A percentile compares a stretch with the other conserved stretches of the same genome.
Evolutionary conservation across 2,329 filamentous ascomycete species (phyloP).

Genomic region (Fusarium nygamai): DNA sequence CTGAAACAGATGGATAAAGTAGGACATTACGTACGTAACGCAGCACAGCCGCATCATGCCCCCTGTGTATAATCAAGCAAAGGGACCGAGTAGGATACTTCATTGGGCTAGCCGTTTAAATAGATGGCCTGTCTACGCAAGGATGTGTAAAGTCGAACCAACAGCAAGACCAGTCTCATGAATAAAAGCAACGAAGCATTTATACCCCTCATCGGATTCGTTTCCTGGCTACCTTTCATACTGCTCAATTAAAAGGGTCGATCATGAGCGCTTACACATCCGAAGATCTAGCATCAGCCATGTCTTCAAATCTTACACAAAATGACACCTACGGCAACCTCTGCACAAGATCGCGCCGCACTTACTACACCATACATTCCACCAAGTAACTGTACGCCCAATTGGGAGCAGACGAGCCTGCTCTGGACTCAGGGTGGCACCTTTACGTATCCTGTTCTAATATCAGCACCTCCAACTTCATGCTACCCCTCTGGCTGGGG

Average conservation of each 20-base stretch:
- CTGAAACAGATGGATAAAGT: too few species aligned
- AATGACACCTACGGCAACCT: too few species aligned
- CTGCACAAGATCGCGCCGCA: background rate
- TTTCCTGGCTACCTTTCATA: too few species aligned
- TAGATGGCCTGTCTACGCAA: background rate
- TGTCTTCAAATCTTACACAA: too few species aligned
- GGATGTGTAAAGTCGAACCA: background rate
- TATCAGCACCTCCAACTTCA: background rate
- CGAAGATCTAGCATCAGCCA: too few species aligned
- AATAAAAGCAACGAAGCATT: too few species aligned
- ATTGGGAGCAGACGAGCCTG: rapidly evolving
- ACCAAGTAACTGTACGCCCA: rapidly evolving
- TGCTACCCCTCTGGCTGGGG: background rate
- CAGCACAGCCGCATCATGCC: background rate
- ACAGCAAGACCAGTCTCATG: background rate
- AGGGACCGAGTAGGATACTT: background rate
- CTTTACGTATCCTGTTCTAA: background rate
- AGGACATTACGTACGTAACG: too few species aligned
- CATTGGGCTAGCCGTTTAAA: background rate
- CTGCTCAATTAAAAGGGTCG: too few species aligned
- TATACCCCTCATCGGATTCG: too few species aligned
- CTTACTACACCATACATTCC: background rate
- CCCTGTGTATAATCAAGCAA: background rate
- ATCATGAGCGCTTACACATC: too few species aligned
- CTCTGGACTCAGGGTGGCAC: background rate